Base-by-base conservation (phyloP, 768 basidiomycete genomes). In the Agaricus subrufescens region DNA sequence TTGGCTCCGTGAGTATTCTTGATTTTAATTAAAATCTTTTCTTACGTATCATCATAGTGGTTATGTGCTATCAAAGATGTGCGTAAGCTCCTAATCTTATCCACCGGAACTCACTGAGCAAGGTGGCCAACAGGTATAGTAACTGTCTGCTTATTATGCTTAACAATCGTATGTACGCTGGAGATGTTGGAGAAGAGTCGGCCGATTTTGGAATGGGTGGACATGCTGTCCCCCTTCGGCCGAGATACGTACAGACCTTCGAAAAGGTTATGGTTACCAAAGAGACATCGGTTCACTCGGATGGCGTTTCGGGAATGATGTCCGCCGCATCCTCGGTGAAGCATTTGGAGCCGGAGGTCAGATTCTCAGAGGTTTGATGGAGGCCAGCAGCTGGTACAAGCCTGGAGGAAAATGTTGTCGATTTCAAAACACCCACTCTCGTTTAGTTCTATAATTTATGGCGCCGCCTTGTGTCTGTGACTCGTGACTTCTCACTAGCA, bases 71-170 rank as follows among this genome's bases (percentile, higher is more conserved):
- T 40, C 40, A 29, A 52, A 52, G 14, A 19, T 52, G 51, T 45
- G 42, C 40, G 43, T 30, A 10, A 40, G 19, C 7, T 43, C 2
- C 12, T 23, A 3, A 30, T 23, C 8, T 19, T 11, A 34, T 34
- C 11, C 7, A 11, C 7, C 34, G 34, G 27, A 11, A 23, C 4
- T 42, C 25, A 19, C 39, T 51, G 2, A 51, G 11, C 6, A 19
- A 42, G 1, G 7, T 10, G 10, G 26, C 10, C n/a, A 12, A n/a
- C 27, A 52, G 51, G 29, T 52, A 52, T 11, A 52, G 43, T 15
- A 52, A 52, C 26, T 52, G 29, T n/a, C 31, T 52, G 40, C 29
- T 52, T 34, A 44, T 42, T 12, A 52, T 52, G 43, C 29, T 52
- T 26, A 52, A 45, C 19, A 45, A 44, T 23, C 29, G 51, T 10